phyloP scores from a whole-genome alignment of 2,329 filamentous ascomycete species.

The Epichloe sylvatica region DNA sequence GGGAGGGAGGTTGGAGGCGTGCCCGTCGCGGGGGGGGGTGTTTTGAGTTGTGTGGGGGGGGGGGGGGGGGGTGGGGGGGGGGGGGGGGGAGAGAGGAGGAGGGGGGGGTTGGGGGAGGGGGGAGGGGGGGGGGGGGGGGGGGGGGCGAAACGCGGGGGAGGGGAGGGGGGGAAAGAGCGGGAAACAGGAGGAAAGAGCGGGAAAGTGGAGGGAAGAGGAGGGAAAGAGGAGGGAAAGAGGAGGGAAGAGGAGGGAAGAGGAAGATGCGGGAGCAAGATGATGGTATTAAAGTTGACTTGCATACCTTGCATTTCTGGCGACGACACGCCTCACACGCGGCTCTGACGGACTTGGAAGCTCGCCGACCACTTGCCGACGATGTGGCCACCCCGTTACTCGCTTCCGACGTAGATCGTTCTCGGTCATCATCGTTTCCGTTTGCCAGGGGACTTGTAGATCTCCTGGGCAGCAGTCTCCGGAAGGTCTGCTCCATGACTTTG shows the following conservation, averaged over 20 bases:
- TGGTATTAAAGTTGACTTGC: not conserved
- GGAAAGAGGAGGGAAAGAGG: not conserved
- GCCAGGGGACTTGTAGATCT: not conserved
- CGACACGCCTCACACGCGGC: slow-evolving; percentile 3
- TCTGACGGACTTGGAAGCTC: not conserved
- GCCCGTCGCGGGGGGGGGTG: too few relatives aligned
- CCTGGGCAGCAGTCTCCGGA: slow-evolving; percentile 1
- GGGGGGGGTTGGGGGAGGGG: too few relatives aligned
- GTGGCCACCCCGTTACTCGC: not conserved
- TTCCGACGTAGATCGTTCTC: not conserved
- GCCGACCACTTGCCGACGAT: not conserved
- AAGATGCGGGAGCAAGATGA: too few relatives aligned
- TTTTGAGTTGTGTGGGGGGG: too few relatives aligned
- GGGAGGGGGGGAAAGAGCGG: not conserved
- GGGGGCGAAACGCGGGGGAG: too few relatives aligned
- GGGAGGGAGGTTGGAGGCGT: too few relatives aligned
- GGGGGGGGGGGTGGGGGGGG: too few relatives aligned
- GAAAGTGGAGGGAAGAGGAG: not conserved
- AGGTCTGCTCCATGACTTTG: not conserved
- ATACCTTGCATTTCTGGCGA: slow-evolving; percentile 3
- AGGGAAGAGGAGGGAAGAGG: not conserved
- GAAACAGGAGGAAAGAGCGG: not conserved
- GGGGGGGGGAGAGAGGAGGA: too few relatives aligned
- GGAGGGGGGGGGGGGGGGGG: too few relatives aligned
- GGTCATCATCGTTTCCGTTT: not conserved